These are phyloP conservation scores for Aspergillus taichungensis DNA, from an alignment of 495 filamentous ascomycete genomes.

Conservation along the genomic window DNA sequence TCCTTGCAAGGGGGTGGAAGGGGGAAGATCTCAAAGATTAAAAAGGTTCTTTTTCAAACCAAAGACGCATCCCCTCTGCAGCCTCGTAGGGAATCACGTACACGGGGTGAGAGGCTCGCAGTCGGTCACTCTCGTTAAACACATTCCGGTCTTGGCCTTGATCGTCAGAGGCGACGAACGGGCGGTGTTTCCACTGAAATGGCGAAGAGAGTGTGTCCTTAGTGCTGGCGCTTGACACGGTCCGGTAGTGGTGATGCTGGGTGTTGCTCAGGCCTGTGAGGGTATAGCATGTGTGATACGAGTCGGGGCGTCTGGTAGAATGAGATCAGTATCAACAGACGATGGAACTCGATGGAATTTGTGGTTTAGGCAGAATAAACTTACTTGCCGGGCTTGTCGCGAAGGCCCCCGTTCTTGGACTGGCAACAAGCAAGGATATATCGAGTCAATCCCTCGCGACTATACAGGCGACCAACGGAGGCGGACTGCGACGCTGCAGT, in stretches of 20 bases:
- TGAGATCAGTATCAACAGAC: constrained; percentile 6
- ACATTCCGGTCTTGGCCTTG: constrained; percentile 25
- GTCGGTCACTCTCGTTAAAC: constrained; percentile 40
- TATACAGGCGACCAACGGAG: constrained; percentile 53
- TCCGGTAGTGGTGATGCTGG: constrained; percentile 66
- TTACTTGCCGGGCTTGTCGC: constrained; percentile 90
- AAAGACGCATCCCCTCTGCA: constrained; percentile 52
- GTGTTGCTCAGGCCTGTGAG: constrained; percentile 76
- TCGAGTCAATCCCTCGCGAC: constrained; percentile 69
- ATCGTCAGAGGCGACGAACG: constrained; percentile 40
- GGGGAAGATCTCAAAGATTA: neutral
- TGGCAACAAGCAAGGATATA: constrained; percentile 91
- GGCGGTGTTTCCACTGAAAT: constrained; percentile 57
- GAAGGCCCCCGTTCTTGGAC: constrained; percentile 65
- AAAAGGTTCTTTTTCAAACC: constrained; percentile 43
- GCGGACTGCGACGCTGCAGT: constrained; percentile 10
- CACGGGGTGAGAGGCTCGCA: constrained; percentile 63
- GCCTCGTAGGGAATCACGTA: constrained; percentile 71
- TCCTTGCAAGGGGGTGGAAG: too few species aligned
- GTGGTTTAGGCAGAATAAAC: constrained; percentile 12
- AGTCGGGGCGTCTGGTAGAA: constrained; percentile 57
- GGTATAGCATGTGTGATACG: constrained; percentile 88
- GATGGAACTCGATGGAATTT: too few species aligned
- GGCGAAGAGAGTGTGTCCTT: constrained; percentile 38
- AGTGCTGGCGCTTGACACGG: constrained; percentile 25